These are phyloP conservation scores for Globisporangium ultimum DNA, from an alignment of 352 stramenopile species.

Conservation along the genomic window DNA sequence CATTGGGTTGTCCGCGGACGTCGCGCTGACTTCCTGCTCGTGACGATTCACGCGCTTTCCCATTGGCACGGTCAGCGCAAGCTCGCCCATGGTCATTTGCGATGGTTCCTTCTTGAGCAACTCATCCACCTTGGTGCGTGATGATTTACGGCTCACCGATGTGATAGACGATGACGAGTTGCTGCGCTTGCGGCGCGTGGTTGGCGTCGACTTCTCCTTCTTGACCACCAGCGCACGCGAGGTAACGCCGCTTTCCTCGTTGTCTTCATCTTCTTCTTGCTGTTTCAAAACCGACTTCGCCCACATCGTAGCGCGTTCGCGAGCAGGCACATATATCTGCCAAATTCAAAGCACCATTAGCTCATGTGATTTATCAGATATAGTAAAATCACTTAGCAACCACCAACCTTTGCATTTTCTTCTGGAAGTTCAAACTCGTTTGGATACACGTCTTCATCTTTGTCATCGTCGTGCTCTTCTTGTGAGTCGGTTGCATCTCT, in stretches of 20 bases:
- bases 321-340: conserved; percentile 65
- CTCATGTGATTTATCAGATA: neutral
- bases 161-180: conserved; percentile 48
- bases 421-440: conserved; percentile 46
- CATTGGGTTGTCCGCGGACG: conserved; percentile 21
- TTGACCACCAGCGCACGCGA: conserved; percentile 25
- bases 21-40: conserved; percentile 49
- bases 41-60: conserved; percentile 51
- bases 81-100: conserved; percentile 83
- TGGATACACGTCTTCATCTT: conserved; percentile 38
- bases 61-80: conserved; percentile 73
- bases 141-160: conserved; percentile 22
- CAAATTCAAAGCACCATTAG: neutral
- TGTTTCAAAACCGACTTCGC: conserved; percentile 59
- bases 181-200: conserved; percentile 45
- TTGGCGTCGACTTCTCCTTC: conserved; percentile 22
- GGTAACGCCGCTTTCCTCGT: conserved; percentile 3
- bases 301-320: conserved; percentile 70
- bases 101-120: conserved; percentile 67
- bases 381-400: neutral
- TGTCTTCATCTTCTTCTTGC: conserved; percentile 30
- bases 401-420: conserved; percentile 16
- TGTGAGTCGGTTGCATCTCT: conserved; percentile 24
- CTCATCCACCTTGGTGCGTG: conserved; percentile 50
- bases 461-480: conserved; percentile 36